Conservation (phyloP, 768 basidiomycete species). For the Suillus weaverae region DNA sequence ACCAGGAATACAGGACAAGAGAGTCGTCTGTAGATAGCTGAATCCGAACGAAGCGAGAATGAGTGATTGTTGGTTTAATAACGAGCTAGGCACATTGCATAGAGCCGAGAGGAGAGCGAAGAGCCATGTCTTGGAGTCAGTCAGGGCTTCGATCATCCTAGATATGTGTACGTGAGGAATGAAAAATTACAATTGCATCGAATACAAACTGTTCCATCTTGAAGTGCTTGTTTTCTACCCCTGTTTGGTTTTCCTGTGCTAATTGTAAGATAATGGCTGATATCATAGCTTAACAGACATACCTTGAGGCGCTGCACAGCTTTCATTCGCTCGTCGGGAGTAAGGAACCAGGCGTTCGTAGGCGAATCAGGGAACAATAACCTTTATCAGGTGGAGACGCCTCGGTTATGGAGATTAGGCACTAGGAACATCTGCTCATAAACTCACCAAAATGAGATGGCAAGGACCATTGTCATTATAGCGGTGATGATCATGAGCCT, state of each 20-base stretch:
- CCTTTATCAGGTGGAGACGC: not conserved
- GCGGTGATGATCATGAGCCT: slow-evolving; percentile 70
- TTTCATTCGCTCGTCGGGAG: not conserved
- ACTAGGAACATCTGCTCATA: not conserved
- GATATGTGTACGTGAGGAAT: not conserved
- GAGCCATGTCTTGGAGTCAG: not conserved
- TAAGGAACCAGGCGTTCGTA: not conserved
- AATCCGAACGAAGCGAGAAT: not conserved
- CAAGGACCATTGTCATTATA: slow-evolving; percentile 47
- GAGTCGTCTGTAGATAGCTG: not conserved
- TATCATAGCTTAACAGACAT: not conserved
- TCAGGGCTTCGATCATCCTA: not conserved
- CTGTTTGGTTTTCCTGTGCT: not conserved
- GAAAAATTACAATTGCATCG: not conserved
- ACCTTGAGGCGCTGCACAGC: not conserved
- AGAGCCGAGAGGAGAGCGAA: not conserved
- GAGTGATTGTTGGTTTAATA: not conserved
- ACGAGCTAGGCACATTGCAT: not conserved
- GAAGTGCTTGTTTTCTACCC: not conserved
- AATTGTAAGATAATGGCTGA: not conserved
- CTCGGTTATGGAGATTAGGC: not conserved
- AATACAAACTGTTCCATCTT: not conserved
- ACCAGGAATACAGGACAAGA: not conserved
- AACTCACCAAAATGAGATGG: slow-evolving; percentile 51
- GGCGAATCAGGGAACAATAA: not conserved